phyloP scores from a whole-genome alignment of 805 yeast species.

The Kluyveromyces lactis region DNA sequence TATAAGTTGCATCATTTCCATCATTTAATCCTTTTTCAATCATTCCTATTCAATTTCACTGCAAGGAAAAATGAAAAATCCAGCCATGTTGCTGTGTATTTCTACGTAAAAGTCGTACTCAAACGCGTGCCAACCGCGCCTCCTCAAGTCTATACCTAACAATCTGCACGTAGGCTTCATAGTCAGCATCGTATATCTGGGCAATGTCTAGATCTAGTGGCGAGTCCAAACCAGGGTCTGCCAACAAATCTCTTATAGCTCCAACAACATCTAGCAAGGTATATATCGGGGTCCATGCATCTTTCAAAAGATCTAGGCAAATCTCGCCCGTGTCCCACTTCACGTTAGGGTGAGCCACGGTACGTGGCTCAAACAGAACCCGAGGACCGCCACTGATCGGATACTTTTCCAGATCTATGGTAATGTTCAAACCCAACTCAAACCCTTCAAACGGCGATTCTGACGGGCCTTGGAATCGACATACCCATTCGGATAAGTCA shows the following conservation, averaged over 20 bases:
- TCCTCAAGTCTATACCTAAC: constrained; percentile 26
- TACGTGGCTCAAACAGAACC: constrained; percentile 34
- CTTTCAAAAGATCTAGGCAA: constrained; percentile 56
- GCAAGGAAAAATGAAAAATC: too few species aligned
- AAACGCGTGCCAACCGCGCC: not conserved
- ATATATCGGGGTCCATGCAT: constrained; percentile 70
- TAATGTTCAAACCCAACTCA: constrained; percentile 41
- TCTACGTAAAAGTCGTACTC: too few species aligned
- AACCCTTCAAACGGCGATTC: constrained; percentile 47
- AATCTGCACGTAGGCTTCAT: constrained; percentile 34
- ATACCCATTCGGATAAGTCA: constrained; percentile 44
- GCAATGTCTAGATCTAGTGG: constrained; percentile 69
- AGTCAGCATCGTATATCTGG: constrained; percentile 44
- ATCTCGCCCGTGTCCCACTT: constrained; percentile 54
- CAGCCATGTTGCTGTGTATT: too few species aligned
- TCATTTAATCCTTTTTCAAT: too few species aligned
- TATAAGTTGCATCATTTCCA: too few species aligned
- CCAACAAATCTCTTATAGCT: constrained; percentile 49
- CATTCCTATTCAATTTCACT: too few species aligned
- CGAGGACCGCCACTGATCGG: constrained; percentile 51
- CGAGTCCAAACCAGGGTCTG: constrained; percentile 62
- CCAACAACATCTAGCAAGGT: constrained; percentile 44
- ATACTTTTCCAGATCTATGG: constrained; percentile 36
- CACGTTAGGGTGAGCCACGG: constrained; percentile 43
- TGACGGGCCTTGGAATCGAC: constrained; percentile 42